phyloP scores from a whole-genome alignment of 2,329 filamentous ascomycete species.

The Epicoccum nigrum region DNA sequence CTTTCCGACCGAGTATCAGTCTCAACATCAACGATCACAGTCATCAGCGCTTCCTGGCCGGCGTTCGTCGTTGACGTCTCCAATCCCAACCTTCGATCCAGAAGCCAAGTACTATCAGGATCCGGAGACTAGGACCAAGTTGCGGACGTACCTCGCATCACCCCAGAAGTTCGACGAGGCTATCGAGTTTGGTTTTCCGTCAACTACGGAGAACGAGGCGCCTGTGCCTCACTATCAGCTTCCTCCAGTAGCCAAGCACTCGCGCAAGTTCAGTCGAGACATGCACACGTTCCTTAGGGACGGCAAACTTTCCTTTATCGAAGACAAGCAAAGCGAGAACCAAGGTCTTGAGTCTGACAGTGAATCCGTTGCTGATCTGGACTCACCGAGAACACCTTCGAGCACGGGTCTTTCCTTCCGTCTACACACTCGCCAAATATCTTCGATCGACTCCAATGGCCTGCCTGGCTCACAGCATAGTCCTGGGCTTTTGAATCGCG shows the following conservation, averaged over 20 bases:
- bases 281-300: slow-evolving; percentile 65
- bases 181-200: slow-evolving; percentile 89
- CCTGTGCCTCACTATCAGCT: slow-evolving; percentile 35
- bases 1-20: slow-evolving; percentile 28
- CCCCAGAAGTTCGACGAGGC: slow-evolving; percentile 96
- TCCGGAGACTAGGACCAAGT: slow-evolving; percentile 82
- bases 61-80: slow-evolving; percentile 36
- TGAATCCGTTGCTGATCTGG: slow-evolving; percentile 42
- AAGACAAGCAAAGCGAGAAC: slow-evolving; percentile 39
- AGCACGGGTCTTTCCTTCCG: slow-evolving; percentile 44
- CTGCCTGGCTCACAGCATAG: slow-evolving; percentile 32
- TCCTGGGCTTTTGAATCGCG: slow-evolving; percentile 60
- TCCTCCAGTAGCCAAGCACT: slow-evolving; percentile 46
- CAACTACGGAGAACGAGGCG: slow-evolving; percentile 45
- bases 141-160: slow-evolving; percentile 85
- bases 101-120: slow-evolving; percentile 86
- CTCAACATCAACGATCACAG: slow-evolving; percentile 39
- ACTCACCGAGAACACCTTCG: slow-evolving; percentile 47
- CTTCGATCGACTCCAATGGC: slow-evolving; percentile 40
- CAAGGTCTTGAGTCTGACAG: slow-evolving; percentile 41
- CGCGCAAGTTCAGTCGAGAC: slow-evolving; percentile 55
- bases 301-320: slow-evolving; percentile 57
- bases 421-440: slow-evolving; percentile 36
- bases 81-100: slow-evolving; percentile 60
- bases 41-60: slow-evolving; percentile 38